These are phyloP conservation scores for Kluyveromyces wickerhamii DNA, from an alignment of 805 yeast genomes.

Conservation along the genomic window DNA sequence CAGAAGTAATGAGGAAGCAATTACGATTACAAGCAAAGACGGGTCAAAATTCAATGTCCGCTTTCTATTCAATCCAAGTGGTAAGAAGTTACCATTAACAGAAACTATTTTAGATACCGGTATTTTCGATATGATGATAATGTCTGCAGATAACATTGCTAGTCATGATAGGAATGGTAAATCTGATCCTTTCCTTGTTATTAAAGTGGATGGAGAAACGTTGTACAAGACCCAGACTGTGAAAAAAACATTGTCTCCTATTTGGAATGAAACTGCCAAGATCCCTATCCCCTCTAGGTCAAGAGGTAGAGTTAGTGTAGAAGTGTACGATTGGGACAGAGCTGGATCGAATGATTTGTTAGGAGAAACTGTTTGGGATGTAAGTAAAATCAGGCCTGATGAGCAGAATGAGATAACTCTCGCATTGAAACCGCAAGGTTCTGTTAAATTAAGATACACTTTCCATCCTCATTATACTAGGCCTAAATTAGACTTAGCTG, in stretches of 20 bases:
- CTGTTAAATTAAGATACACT: constrained; percentile 42
- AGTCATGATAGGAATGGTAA: constrained; percentile 68
- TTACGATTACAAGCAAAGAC: constrained; percentile 35
- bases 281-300: constrained; percentile 59
- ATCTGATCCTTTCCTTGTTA: constrained; percentile 59
- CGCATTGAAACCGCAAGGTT: constrained; percentile 58
- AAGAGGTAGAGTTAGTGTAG: constrained; percentile 40
- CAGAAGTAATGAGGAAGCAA: constrained; percentile 40
- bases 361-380: constrained; percentile 45
- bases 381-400: constrained; percentile 40
- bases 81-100: constrained; percentile 42
- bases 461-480: constrained; percentile 62
- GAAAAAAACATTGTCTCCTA: constrained; percentile 63
- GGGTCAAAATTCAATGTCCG: constrained; percentile 38
- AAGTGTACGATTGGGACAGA: constrained; percentile 71
- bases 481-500: constrained; percentile 44
- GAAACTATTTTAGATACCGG: constrained; percentile 71
- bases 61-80: constrained; percentile 55
- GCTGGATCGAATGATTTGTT: constrained; percentile 59
- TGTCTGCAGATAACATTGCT: constrained; percentile 45
- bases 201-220: constrained; percentile 47
- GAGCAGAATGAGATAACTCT: constrained; percentile 39
- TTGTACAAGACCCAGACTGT: constrained; percentile 51
- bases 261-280: constrained; percentile 61
- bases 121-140: constrained; percentile 43